Conservation (phyloP, 768 basidiomycete genomes). For the Auriscalpium microsporum region DNA sequence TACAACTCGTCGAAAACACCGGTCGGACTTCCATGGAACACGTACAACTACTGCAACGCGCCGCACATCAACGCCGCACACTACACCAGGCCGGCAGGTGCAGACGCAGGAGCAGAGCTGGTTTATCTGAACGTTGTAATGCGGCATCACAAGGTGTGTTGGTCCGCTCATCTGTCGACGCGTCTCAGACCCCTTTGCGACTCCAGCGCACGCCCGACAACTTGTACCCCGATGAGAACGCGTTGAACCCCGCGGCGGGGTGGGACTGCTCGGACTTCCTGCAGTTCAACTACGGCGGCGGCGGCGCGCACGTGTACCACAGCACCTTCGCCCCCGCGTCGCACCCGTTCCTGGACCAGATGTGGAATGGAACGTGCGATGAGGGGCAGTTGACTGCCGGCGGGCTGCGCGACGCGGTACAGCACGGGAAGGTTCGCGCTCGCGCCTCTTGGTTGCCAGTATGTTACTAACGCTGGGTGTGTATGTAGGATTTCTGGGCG, state of each 20-base stretch:
- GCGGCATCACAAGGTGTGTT: slow-evolving; percentile 39
- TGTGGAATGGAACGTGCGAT: slow-evolving; percentile 44
- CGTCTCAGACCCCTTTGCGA: neutral
- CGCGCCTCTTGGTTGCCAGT: neutral
- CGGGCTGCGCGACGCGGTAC: slow-evolving; percentile 35
- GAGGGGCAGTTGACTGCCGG: slow-evolving; percentile 37
- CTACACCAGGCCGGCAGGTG: slow-evolving; percentile 24
- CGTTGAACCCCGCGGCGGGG: slow-evolving; percentile 28
- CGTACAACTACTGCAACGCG: slow-evolving; percentile 47
- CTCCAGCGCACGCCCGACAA: slow-evolving; percentile 42
- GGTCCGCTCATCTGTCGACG: neutral
- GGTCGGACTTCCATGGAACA: slow-evolving; percentile 34
- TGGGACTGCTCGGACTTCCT: slow-evolving; percentile 35
- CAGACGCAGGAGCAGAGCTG: slow-evolving; percentile 24
- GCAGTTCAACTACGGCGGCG: slow-evolving; percentile 32
- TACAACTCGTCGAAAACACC: slow-evolving; percentile 40
- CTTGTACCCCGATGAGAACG: slow-evolving; percentile 34
- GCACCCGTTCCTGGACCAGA: slow-evolving; percentile 35
- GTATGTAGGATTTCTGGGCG: slow-evolving; percentile 36
- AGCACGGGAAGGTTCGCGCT: slow-evolving; percentile 32
- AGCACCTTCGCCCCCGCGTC: slow-evolving; percentile 28
- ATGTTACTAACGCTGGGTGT: neutral
- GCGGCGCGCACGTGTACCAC: slow-evolving; percentile 31
- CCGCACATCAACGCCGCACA: slow-evolving; percentile 35
- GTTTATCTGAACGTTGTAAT: slow-evolving; percentile 36